Evolutionary conservation across 495 filamentous ascomycete genomes (phyloP), one percentile per base, ranked within the genome.

Genomic region (Bathelium albidoporum): DNA sequence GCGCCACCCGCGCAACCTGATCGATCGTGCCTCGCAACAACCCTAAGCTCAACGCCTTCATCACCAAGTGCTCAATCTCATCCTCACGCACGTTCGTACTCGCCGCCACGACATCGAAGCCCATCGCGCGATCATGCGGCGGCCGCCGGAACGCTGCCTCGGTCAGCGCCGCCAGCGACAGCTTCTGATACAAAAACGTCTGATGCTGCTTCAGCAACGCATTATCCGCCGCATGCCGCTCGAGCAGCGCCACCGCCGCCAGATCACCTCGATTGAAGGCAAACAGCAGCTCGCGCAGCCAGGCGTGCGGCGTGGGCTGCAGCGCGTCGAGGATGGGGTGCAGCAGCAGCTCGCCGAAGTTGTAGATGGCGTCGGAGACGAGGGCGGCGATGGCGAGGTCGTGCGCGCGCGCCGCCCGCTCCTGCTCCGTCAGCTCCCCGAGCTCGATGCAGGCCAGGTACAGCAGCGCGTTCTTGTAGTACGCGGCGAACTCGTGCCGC

Each of bases 221-320:
- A 75, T 91, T 87, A 26, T 63, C 69, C 87, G 85, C 62, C 80
- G 78, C 69, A 96, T 87, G 76, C 91, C 89, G 61, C 82, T 85
- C 83, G 44, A 97, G 82, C 31, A 87, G 82, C 68, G 94, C 87
- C 76, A 91, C 97, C 2, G 90, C 89, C 58, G 82, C 82, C 39
- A 99, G 82, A 71, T 97, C 93, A 65, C 94, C 94, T 44, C 91
- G 86, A 81, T 99, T 99, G 81, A 97, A 97, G 55, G 93, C 92
- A 71, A 95, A 96, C 60, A 99, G 84, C 12, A 99, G 86, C 24
- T 96, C 89, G 61, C 89, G 87, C 31, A 99, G 84, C 94, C 94
- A 99, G 68, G 79, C 76, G 72, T 88, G 81, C 52, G 79, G 74
- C 36, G 85, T 83, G 59, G 83, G 77, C 52, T 77, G 80, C 61